Evolutionary conservation across 768 basidiomycete species (phyloP), one percentile per base, ranked within the genome.

Genomic region (Suillus weaverae): DNA sequence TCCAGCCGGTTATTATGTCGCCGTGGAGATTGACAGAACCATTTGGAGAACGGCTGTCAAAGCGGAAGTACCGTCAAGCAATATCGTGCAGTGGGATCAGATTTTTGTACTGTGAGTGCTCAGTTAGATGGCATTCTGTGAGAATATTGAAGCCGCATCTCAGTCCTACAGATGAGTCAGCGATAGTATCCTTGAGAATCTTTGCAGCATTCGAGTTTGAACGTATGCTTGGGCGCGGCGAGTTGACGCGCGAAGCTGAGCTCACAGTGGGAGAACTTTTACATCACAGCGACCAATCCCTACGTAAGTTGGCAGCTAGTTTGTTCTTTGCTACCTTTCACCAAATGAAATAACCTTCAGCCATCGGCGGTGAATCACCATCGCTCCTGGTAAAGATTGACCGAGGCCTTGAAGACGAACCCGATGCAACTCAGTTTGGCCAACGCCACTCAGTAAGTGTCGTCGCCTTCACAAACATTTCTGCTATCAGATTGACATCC

Each of bases 1-100:
- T 44, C 70, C 70, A 18, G 41, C 66, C 10, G 65, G 63, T 2
- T 70, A 70, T 43, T 70, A 63, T 53, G 67, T 66, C 36, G 56
- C 59, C 8, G 43, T 70, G 10, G 26, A 68, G 53, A 46, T 65
- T 9, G 13, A 14, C 13, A 33, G 43, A 35, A 38, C n/a, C 16
- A 3, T 38, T 26, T 64, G 51, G 56, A 61, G 55, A 39, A 70
- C 69, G 8, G 20, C 46, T 22, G 66, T 16, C 11, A 66, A 57
- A 57, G 44, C 64, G 4, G 11, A 59, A 59, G 18, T 62, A 13
- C 38, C 4, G n/a, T 55, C 63, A 26, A 26, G 54, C n/a, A 60
- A 64, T 46, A n/a, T 60, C 32, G 61, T 70, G 36, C 48, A 65
- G 14, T 70, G 69, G 69, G 60, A 67, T 4, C 63, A 70, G 18